These are phyloP conservation scores for Akanthomyces dipterigenus DNA, from an alignment of 2,329 filamentous ascomycete genomes.

Conservation along the genomic window DNA sequence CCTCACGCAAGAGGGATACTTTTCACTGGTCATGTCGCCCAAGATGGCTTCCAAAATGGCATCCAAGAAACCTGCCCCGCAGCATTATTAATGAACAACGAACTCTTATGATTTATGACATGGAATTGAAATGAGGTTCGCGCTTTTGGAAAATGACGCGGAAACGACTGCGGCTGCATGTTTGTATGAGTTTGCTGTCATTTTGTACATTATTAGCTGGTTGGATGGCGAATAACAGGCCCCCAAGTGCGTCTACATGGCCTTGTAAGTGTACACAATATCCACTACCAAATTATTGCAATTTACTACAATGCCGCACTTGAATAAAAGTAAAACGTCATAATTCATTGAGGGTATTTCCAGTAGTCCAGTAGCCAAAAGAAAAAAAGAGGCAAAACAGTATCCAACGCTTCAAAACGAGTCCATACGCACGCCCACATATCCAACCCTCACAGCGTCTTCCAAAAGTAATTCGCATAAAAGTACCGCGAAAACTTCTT, in stretches of 20 bases:
- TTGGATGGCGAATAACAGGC: neutral
- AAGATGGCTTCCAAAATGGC: constrained; percentile 22
- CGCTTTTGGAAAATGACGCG: neutral
- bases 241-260: neutral
- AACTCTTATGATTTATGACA: neutral
- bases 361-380: neutral
- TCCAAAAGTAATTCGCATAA: constrained; percentile 95
- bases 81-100: constrained; percentile 1
- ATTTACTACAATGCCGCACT: neutral
- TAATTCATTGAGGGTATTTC: neutral
- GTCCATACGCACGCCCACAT: constrained; percentile 8
- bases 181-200: neutral
- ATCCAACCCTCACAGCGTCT: constrained; percentile 56
- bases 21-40: constrained; percentile 26
- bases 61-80: constrained; percentile 22
- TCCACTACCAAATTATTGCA: too few relatives aligned
- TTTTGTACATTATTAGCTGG: neutral
- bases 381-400: neutral
- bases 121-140: neutral
- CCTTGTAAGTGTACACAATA: neutral
- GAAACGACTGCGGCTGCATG: neutral
- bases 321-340: neutral
- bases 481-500: constrained; percentile 86
- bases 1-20: constrained; percentile 34
- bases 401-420: neutral